These are phyloP conservation scores for Drechslera avenae DNA, from an alignment of 2,329 filamentous ascomycete species.

Conservation along the genomic window DNA sequence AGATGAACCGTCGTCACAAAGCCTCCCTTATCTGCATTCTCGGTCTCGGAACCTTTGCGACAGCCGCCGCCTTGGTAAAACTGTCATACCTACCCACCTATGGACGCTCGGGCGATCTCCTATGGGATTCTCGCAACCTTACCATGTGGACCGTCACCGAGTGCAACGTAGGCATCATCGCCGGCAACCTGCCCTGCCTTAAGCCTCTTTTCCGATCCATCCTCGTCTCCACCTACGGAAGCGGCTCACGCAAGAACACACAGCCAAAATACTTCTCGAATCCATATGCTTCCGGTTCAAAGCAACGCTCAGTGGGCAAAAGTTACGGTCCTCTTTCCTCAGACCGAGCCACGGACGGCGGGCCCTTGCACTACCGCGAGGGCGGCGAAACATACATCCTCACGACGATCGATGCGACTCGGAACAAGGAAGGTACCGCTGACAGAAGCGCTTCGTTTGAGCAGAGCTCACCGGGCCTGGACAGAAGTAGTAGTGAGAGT, in stretches of 20 bases:
- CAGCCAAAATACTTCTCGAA: conserved; percentile 18
- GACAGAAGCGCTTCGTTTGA: conserved; percentile 3
- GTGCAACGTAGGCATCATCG: conserved; percentile 52
- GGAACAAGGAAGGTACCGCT: background rate
- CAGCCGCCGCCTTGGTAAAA: conserved; percentile 52
- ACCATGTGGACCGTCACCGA: conserved; percentile 56
- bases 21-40: conserved; percentile 51
- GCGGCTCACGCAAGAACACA: conserved; percentile 21
- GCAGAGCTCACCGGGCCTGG: conserved; percentile 2
- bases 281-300: conserved; percentile 26
- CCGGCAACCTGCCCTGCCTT: conserved; percentile 52
- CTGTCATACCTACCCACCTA: conserved; percentile 41
- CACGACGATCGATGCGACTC: conserved; percentile 14
- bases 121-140: conserved; percentile 53
- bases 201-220: conserved; percentile 50
- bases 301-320: conserved; percentile 12
- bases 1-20: conserved; percentile 51
- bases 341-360: conserved; percentile 1
- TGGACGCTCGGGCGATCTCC: conserved; percentile 47
- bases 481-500: conserved; percentile 11
- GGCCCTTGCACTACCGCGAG: conserved; percentile 1
- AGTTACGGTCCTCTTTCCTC: conserved; percentile 14
- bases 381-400: conserved; percentile 16
- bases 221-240: conserved; percentile 41
- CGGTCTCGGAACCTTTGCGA: conserved; percentile 54